Conservation (phyloP, 371 early-diverging fungal species). For the Amoeboradix gromovi region DNA sequence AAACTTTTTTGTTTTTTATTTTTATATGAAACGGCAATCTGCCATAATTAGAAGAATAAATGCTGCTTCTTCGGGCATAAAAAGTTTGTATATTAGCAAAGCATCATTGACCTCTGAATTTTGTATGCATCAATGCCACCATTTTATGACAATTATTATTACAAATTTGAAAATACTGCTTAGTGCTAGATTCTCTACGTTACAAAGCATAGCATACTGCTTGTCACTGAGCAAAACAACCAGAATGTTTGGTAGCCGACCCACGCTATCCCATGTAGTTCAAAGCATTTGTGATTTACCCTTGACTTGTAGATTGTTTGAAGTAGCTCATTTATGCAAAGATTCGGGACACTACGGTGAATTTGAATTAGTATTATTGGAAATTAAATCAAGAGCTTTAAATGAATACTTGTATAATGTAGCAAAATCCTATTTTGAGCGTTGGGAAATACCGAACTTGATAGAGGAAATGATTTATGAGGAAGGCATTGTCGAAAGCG, state of each 20-base stretch:
- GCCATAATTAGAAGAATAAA: background rate
- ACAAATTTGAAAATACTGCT: background rate
- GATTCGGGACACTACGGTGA: background rate
- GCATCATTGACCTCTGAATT: background rate
- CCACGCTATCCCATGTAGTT: background rate
- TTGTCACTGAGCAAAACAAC: background rate
- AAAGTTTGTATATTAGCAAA: background rate
- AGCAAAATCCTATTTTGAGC: background rate
- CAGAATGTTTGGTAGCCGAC: background rate
- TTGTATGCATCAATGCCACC: background rate
- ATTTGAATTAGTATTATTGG: background rate
- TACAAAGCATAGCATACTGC: background rate
- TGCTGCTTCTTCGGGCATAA: background rate
- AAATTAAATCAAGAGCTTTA: background rate
- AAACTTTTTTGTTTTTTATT: background rate
- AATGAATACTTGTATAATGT: background rate
- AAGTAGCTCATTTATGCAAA: background rate
- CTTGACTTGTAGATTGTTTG: background rate
- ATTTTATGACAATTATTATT: background rate
- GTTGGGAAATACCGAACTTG: background rate
- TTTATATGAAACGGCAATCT: too few species aligned
- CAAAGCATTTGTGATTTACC: background rate
- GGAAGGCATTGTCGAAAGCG: background rate
- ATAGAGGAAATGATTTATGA: background rate
- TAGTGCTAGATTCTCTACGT: background rate